Conservation (phyloP, 1,139 yeast species). For the Nakaseomyces bracarensis region DNA sequence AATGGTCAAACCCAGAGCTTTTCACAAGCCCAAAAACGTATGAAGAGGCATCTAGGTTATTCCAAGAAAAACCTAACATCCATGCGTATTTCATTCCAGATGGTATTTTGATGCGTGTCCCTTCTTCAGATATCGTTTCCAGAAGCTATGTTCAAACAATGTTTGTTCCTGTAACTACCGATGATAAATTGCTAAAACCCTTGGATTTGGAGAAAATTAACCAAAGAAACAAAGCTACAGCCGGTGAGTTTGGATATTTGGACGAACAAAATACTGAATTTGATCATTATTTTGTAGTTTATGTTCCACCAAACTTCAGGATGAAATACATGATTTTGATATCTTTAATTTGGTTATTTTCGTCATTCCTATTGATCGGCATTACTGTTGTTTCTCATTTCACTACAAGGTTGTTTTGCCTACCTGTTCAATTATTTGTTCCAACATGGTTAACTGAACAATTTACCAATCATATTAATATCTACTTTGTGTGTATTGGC, state of each 20-base stretch:
- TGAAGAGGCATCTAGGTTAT: slow-evolving; percentile 40
- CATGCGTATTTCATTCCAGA: slow-evolving; percentile 60
- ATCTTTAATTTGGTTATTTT: slow-evolving; percentile 59
- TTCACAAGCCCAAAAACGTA: slow-evolving; percentile 49
- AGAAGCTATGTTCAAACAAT: slow-evolving; percentile 53
- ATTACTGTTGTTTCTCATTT: slow-evolving; percentile 34
- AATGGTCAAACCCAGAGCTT: slow-evolving; percentile 44
- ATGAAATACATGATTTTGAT: slow-evolving; percentile 50
- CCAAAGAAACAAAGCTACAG: slow-evolving; percentile 27
- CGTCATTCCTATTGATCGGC: slow-evolving; percentile 43
- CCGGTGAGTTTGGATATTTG: slow-evolving; percentile 47
- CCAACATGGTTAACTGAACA: not conserved
- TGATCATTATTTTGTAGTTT: slow-evolving; percentile 65
- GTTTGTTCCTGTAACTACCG: slow-evolving; percentile 76
- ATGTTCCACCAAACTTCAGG: slow-evolving; percentile 75
- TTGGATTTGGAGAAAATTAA: slow-evolving; percentile 34
- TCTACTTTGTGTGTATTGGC: slow-evolving; percentile 22
- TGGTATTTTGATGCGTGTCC: slow-evolving; percentile 80
- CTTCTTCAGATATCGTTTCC: slow-evolving; percentile 69
- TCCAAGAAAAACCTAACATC: slow-evolving; percentile 36
- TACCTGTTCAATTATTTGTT: slow-evolving; percentile 1
- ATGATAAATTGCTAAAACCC: slow-evolving; percentile 54
- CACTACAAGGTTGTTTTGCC: not conserved
- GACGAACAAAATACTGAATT: slow-evolving; percentile 43
- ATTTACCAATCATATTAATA: slow-evolving; percentile 12